Evolutionary conservation across 1,139 yeast genomes (phyloP), one percentile per base, ranked within the genome.

Genomic region (Arxiozyma bovina): DNA sequence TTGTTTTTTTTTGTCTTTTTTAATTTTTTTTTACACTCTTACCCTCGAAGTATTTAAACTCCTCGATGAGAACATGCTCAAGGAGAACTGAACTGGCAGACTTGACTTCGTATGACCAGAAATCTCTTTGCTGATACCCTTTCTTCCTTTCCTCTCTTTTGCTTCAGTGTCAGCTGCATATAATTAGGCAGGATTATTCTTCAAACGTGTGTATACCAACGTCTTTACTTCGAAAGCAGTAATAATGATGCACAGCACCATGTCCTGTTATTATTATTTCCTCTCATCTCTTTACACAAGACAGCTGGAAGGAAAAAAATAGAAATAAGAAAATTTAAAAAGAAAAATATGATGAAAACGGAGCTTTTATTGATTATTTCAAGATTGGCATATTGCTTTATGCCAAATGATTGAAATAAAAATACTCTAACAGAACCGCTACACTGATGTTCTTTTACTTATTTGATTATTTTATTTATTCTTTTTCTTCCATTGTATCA

Each of bases 391-490:
- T 34, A 15, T 34, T 15, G 40, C 1, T 34, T 34, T 34, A 34
- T 34, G 6, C 15, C 17, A 41, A 27, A 52, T 54, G 58, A 48
- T 49, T 48, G 58, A 57, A 42, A 48, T 38, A 42, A 50, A 52
- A 53, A 55, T 55, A 34, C 61, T 61, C 57, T 51, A 34, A 49
- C 67, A 63, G 67, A 63, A 63, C 67, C 66, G 66, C 66, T 63
- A 63, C 66, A 61, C 67, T 63, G 67, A 63, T 38, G n/a, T 45
- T 34, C 40, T 34, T 34, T 34, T 27, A 7, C 8, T 15, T 34
- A 15, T 34, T 12, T 34, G 12, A 6, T 11, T 34, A 12, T 5
- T 34, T 34, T 34, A 15, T 3, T 34, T 34, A 15, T 9, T 34
- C n/a, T 4, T 34, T 34, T 34, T 15, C 12, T 30, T 30, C 8